These are phyloP conservation scores for Lentinula sp. DNA, from an alignment of 768 basidiomycete genomes.

Conservation along the genomic window DNA sequence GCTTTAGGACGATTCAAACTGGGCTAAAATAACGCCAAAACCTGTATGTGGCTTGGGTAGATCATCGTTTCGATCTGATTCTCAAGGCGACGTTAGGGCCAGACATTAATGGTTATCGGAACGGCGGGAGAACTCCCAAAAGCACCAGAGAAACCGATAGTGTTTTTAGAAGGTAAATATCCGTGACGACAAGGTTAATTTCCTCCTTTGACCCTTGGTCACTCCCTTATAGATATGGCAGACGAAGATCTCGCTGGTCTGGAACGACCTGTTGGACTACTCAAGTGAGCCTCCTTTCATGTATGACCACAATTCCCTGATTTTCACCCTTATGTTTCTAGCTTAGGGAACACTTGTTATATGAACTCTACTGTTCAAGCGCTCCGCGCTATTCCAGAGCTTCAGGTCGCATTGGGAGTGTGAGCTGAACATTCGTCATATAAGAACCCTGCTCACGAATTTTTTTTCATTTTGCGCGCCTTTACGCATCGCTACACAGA, in stretches of 20 bases:
- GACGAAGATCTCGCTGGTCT: conserved; percentile 76
- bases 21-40: conserved; percentile 82
- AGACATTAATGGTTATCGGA: conserved; percentile 91
- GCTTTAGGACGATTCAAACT: conserved; percentile 75
- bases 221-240: conserved; percentile 63
- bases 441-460: background rate
- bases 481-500: background rate
- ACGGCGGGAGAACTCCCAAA: conserved; percentile 89
- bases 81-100: conserved; percentile 45
- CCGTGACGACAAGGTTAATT: background rate
- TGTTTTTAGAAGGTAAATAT: conserved; percentile 77
- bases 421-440: conserved; percentile 24
- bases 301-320: background rate
- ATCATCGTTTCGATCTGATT: conserved; percentile 1
- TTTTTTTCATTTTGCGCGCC: background rate
- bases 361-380: conserved; percentile 95
- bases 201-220: too few relatives aligned
- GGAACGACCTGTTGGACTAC: conserved; percentile 73
- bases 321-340: conserved; percentile 14
- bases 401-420: conserved; percentile 65
- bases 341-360: conserved; percentile 94
- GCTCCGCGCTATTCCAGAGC: conserved; percentile 87
- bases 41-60: conserved; percentile 39
- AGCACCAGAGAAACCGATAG: conserved; percentile 69
- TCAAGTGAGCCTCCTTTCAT: conserved; percentile 43